phyloP scores from a whole-genome alignment of 192 early-diverging fungal genomes.

The Coemansia sp. region DNA sequence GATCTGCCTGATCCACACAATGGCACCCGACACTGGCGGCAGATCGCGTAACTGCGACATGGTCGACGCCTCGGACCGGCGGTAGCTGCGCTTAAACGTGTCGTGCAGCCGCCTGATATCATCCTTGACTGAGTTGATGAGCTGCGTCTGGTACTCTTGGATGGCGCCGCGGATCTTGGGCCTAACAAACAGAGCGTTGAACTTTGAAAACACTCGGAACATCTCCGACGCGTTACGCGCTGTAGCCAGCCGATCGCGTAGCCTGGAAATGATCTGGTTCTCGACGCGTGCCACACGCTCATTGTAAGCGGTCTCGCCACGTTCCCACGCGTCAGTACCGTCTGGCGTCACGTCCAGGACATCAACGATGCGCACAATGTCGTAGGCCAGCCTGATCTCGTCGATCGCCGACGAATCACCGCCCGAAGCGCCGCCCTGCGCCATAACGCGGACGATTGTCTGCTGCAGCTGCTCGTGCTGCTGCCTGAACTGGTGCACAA shows the following conservation, averaged over 20 bases:
- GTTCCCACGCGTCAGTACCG: constrained; percentile 90
- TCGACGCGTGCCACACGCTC: constrained; percentile 93
- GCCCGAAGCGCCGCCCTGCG: constrained; percentile 52
- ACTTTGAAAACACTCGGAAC: constrained; percentile 99
- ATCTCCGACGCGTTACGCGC: constrained; percentile 98
- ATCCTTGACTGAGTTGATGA: constrained; percentile 98
- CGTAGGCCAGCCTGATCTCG: constrained; percentile 88
- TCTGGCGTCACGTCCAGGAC: constrained; percentile 91
- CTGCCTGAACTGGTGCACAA: constrained; percentile 87
- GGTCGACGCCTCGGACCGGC: constrained; percentile 78
- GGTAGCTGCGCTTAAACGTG: constrained; percentile 92
- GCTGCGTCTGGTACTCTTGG: constrained; percentile 97
- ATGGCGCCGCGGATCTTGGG: constrained; percentile 99
- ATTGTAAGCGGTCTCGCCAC: constrained; percentile 88
- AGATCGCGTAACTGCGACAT: constrained; percentile 93
- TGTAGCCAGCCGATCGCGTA: constrained; percentile 91
- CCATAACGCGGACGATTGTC: constrained; percentile 93
- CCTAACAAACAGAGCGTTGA: constrained; percentile 98
- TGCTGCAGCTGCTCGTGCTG: constrained; percentile 98
- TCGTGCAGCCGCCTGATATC: constrained; percentile 94
- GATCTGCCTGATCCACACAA: constrained; percentile 97
- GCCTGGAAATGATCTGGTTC: constrained; percentile 92
- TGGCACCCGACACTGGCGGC: constrained; percentile 87
- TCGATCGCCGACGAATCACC: constrained; percentile 75
- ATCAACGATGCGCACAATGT: constrained; percentile 88